Percentiles rank a stretch among this genome's conserved stretches.
phyloP scores from a whole-genome alignment of 306 rosid species.

The Spatholobus suberectus region DNA sequence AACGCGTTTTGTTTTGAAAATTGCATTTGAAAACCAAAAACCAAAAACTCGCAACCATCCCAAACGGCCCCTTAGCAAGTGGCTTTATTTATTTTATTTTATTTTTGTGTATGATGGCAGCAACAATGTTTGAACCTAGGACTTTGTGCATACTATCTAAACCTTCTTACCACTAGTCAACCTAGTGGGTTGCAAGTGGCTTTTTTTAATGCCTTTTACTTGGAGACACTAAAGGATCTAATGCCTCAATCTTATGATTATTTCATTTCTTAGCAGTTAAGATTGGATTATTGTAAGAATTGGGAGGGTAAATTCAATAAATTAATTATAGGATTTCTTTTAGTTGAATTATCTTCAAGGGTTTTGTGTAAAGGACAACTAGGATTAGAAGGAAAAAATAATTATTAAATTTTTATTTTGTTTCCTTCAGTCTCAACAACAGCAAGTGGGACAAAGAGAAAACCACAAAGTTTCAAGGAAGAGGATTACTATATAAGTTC shows the following conservation, averaged over 20 bases:
- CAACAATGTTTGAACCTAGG: too few species aligned
- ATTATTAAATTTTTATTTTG: conserved; percentile 16
- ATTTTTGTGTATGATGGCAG: too few species aligned
- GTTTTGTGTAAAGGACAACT: neutral
- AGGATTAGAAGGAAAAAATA: neutral
- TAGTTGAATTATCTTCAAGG: neutral
- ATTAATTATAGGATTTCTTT: neutral
- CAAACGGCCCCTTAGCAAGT: too few species aligned
- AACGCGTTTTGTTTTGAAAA: too few species aligned
- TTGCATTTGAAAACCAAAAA: too few species aligned
- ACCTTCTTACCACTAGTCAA: too few species aligned
- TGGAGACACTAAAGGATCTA: too few species aligned
- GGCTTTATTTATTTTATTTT: too few species aligned
- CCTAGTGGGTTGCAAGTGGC: too few species aligned
- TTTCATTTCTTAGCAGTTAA: neutral
- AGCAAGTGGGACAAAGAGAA: conserved; percentile 59
- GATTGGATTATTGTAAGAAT: neutral
- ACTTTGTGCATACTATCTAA: too few species aligned
- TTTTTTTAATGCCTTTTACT: too few species aligned
- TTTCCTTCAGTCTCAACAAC: conserved; percentile 41
- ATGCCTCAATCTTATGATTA: neutral
- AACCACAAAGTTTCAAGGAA: conserved; percentile 63
- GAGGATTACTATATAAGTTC: conserved; percentile 72
- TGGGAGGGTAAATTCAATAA: neutral
- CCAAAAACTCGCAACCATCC: too few species aligned